Base-by-base conservation (phyloP, 257 asterid species). In the Linderniella brevidens region DNA sequence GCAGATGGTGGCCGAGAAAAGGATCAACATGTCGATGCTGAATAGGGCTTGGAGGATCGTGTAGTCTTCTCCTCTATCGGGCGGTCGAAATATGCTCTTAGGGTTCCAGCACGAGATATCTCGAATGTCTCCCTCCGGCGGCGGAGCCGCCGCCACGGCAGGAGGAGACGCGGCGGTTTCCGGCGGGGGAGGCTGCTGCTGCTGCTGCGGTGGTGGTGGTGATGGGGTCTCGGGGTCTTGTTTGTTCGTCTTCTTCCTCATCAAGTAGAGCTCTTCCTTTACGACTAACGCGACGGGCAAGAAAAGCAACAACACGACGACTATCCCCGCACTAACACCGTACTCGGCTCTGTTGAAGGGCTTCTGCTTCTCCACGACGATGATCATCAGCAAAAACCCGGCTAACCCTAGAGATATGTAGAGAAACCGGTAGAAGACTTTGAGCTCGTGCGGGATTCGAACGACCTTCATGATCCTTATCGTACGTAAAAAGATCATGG, bases 11-110 rank as follows among this genome's bases (percentile, higher is more conserved):
- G 94, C 74, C 8, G 68, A 15, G 13, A 83, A 77, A 0, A 83
- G 53, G 15, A 77, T 73, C 0, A 75, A 13, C 93, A 81, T 78
- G 62, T 81, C 90, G 8, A 66, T 0, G 13, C 88, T 77, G 59
- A 81, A 81, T 7, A 81, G 76, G 1, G 93, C 90, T 58, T 81
- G 93, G 3, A 81, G 82, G 51, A 81, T 81, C 0, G 93, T 81
- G 63, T 52, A 78, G 64, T 81, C 93, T 1, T 81, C 80, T 0
- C 94, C 94, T 32, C 86, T 46, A 0, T 37, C 48, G 36, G 94
- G 94, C 0, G 80, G 94, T 29, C 46, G 63, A 61, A 83, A 74
- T 0, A 13, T 67, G 10, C 73, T 66, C 3, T 40, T 29, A 0
- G 79, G 55, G 32, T 41, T 72, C 92, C 92, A 79, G 55, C 94